Evolutionary conservation across 208 protist species (phyloP), one percentile per base, ranked within the genome.

Genomic region (Acanthamoeba sp.): DNA sequence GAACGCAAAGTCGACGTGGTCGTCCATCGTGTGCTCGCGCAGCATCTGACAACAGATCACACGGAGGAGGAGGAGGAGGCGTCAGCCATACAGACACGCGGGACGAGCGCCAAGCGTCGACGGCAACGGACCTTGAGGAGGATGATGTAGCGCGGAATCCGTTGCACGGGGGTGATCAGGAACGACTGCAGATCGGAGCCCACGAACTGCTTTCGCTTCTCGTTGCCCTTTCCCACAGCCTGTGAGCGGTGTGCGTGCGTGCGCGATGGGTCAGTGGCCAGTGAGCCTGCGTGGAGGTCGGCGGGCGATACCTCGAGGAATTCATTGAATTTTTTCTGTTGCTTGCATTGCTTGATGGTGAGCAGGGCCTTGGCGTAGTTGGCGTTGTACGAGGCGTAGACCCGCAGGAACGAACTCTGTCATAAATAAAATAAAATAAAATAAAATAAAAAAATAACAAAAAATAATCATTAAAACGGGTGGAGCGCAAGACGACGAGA

Each of bases 391-490:
- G 82, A 90, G 1, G 82, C 82, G 57, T 90, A 90, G 32, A 90
- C 82, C 22, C 82, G 82, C 48, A 90, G 82, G 57, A 90, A 90
- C 2, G 82, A 90, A 66, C 82, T 90, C 82, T 90, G 82, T n/a
- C n/a, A n/a, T 50, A 12, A 12, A 50, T 12, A 50, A 12, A 50
- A 12, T 16, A 50, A 50, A 12, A 50, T 4, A 50, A 12, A 50
- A 12, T 16, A 12, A 50, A 12, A 50, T 4, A 50, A 12, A 50
- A 12, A 50, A 12, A 50, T n/a, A n/a, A n/a, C n/a, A n/a, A n/a
- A n/a, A n/a, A n/a, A n/a, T n/a, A n/a, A n/a, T n/a, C n/a, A n/a
- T n/a, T n/a, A n/a, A n/a, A n/a, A n/a, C n/a, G n/a, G 45, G 3
- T 50, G 7, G 45, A 16, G 45, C 45, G 45, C 7, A 12, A 50